Percentiles rank a stretch among this genome's conserved stretches.
Conservation (phyloP, 148 eudicot genomes). For the Dysphania ambrosioides region DNA sequence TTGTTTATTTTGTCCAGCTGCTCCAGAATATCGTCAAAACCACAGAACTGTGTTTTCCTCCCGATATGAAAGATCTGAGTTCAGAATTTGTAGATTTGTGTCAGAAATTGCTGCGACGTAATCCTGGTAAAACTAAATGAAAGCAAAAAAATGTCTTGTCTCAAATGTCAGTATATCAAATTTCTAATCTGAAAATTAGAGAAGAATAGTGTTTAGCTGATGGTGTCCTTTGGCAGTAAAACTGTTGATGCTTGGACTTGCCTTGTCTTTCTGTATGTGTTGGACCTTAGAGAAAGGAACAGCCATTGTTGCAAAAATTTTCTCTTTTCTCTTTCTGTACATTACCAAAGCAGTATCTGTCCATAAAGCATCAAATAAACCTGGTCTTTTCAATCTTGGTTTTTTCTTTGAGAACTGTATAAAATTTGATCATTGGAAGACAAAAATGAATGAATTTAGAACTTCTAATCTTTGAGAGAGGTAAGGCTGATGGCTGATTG, state of each 20-base stretch:
- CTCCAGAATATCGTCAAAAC: slow-evolving; percentile 83
- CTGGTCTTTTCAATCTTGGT: neutral
- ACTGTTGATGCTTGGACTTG: neutral
- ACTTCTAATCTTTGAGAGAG: neutral
- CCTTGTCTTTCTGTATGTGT: neutral
- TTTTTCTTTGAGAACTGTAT: neutral
- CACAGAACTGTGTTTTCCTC: slow-evolving; percentile 72
- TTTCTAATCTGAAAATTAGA: slow-evolving; percentile 3
- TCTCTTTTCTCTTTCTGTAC: neutral
- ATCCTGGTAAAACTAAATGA: slow-evolving; percentile 62
- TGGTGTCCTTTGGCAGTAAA: neutral
- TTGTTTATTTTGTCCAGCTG: slow-evolving; percentile 46
- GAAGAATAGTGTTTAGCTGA: neutral
- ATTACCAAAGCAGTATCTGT: neutral
- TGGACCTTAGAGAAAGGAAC: neutral
- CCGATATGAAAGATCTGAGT: slow-evolving; percentile 57
- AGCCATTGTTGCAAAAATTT: neutral
- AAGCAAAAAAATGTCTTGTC: neutral
- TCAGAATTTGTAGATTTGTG: slow-evolving; percentile 75
- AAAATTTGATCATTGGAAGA: neutral
- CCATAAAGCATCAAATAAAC: neutral
- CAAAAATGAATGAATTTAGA: neutral
- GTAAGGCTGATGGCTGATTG: neutral
- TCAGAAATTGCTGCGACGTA: slow-evolving; percentile 77
- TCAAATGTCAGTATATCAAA: neutral